Conservation (phyloP, 2,329 filamentous ascomycete genomes). For the Nemania bipapillata region DNA sequence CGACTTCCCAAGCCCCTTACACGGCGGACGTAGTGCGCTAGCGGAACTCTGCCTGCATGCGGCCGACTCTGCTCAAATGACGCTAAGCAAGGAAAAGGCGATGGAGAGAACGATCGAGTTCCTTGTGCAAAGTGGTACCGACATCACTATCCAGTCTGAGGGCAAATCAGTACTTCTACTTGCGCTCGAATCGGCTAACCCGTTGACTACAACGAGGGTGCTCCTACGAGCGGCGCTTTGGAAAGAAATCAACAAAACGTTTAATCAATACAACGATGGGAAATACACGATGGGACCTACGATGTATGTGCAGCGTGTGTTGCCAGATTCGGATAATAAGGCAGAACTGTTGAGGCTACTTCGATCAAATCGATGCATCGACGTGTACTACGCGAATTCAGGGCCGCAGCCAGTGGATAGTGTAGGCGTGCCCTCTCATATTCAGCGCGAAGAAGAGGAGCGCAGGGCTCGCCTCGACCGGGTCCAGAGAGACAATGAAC, state of each 20-base stretch:
- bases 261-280: slow-evolving; percentile 65
- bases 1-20: slow-evolving; percentile 71
- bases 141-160: slow-evolving; percentile 65
- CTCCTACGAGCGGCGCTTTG: slow-evolving; percentile 72
- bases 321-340: slow-evolving; percentile 55
- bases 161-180: slow-evolving; percentile 70
- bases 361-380: slow-evolving; percentile 62
- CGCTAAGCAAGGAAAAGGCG: slow-evolving; percentile 60
- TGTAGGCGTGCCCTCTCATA: slow-evolving; percentile 62
- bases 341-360: slow-evolving; percentile 61
- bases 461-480: slow-evolving; percentile 61
- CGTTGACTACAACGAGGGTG: slow-evolving; percentile 65
- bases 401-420: slow-evolving; percentile 66
- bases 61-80: slow-evolving; percentile 59
- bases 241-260: slow-evolving; percentile 71
- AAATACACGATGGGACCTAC: slow-evolving; percentile 71
- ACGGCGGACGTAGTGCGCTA: slow-evolving; percentile 71
- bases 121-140: slow-evolving; percentile 66
- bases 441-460: slow-evolving; percentile 62
- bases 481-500: slow-evolving; percentile 59
- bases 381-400: slow-evolving; percentile 65
- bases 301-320: slow-evolving; percentile 66
- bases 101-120: slow-evolving; percentile 68
- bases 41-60: slow-evolving; percentile 71
- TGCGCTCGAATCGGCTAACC: slow-evolving; percentile 67